phyloP scores from a whole-genome alignment of 441 rosid species.

The Populus hybrid region DNA sequence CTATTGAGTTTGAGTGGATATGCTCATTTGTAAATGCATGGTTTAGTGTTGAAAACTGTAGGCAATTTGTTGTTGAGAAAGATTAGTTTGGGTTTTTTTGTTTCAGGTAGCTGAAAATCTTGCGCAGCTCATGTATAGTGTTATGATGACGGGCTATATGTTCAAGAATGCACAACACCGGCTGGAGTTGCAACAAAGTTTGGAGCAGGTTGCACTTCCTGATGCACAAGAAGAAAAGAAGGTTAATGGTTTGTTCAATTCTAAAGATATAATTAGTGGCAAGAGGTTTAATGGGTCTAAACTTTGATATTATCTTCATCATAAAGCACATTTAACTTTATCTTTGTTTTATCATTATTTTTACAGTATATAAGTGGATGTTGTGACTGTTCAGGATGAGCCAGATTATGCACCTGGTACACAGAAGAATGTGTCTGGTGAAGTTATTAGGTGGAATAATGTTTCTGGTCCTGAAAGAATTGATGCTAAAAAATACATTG shows the following conservation, averaged over 20 bases:
- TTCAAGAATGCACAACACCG: conserved; percentile 89
- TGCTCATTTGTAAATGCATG: neutral
- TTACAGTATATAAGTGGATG: neutral
- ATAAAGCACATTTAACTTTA: neutral
- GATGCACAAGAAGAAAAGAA: conserved; percentile 65
- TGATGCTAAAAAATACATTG: conserved; percentile 89
- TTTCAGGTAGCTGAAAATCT: conserved; percentile 96
- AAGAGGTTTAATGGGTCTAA: neutral
- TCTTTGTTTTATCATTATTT: neutral
- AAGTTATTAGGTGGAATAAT: conserved; percentile 88
- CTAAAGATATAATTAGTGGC: neutral
- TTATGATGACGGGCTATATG: conserved; percentile 99
- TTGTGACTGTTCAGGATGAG: conserved; percentile 38
- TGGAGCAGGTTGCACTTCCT: conserved; percentile 87
- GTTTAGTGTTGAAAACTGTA: neutral
- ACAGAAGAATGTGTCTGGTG: conserved; percentile 92
- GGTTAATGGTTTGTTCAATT: neutral
- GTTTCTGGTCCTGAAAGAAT: conserved; percentile 86
- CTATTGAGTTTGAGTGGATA: conserved; percentile 1
- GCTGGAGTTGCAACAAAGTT: conserved; percentile 85
- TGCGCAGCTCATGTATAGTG: conserved; percentile 95
- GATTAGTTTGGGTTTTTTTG: conserved; percentile 12
- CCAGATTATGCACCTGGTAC: conserved; percentile 89
- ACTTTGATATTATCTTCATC: neutral
- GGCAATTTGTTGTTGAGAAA: conserved; percentile 1